Percentiles rank a stretch among this genome's conserved stretches.
Evolutionary conservation across 306 rosid genomes (phyloP).

Genomic region (Prunus fruticosa): DNA sequence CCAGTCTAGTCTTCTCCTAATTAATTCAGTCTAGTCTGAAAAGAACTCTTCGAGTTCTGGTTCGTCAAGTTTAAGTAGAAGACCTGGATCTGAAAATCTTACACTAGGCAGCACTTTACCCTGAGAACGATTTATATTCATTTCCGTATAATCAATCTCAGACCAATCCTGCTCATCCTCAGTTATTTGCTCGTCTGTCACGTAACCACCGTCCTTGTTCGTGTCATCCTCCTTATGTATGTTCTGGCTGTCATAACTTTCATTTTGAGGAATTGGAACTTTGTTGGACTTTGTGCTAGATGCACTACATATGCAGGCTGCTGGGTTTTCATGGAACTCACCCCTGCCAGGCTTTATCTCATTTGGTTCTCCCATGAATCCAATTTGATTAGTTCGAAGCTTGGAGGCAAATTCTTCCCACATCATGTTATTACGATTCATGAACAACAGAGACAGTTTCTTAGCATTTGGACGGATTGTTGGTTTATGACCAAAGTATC

Average conservation of each 20-base stretch:
- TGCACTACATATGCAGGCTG: conserved; percentile 70
- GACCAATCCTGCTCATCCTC: conserved; percentile 57
- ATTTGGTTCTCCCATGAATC: conserved; percentile 90
- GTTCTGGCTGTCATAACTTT: conserved; percentile 18
- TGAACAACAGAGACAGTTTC: no score
- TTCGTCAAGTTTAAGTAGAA: conserved; percentile 33
- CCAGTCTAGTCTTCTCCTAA: no score
- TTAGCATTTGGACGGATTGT: no score
- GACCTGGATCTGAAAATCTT: conserved; percentile 27
- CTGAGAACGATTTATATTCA: conserved; percentile 12
- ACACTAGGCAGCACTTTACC: conserved; percentile 20
- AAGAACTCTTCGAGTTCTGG: conserved; percentile 65
- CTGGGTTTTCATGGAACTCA: conserved; percentile 85
- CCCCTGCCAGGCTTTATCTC: conserved; percentile 68
- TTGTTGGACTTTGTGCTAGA: conserved; percentile 22
- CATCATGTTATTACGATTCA: no score
- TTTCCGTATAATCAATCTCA: conserved; percentile 42
- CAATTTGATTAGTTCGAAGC: conserved; percentile 64
- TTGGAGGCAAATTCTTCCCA: conserved; percentile 41
- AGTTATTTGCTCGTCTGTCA: conserved; percentile 27
- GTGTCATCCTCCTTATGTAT: conserved; percentile 15
- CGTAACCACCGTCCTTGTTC: conserved; percentile 19
- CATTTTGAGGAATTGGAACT: conserved; percentile 20
- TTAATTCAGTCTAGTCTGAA: conserved; percentile 45
- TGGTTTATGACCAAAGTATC: no score